Conservation (phyloP, 148 eudicot species). For the Camellia sinensis region DNA sequence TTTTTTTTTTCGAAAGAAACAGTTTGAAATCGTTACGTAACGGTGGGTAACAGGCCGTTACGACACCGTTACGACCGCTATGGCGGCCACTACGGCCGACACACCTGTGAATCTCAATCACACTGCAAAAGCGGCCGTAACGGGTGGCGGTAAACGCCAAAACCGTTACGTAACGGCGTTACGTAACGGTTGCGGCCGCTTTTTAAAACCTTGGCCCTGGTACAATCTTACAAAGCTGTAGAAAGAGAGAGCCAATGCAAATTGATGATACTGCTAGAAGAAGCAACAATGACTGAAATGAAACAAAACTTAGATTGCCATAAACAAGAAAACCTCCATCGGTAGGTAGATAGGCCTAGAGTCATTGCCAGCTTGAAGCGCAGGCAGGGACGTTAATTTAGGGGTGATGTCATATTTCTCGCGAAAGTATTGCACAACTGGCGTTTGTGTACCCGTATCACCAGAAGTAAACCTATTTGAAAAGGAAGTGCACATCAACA, state of each 20-base stretch:
- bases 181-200: no score
- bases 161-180: no score
- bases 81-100: no score
- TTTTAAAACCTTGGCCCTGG: neutral
- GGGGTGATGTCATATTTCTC: constrained; percentile 42
- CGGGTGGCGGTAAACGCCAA: no score
- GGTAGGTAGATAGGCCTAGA: constrained; percentile 58
- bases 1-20: no score
- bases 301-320: neutral
- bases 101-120: no score
- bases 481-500: neutral
- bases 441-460: constrained; percentile 20
- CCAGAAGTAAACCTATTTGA: constrained; percentile 48
- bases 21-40: no score
- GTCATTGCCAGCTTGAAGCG: constrained; percentile 55
- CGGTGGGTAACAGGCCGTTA: no score
- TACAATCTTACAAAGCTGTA: constrained; percentile 52
- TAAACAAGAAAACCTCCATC: constrained; percentile 61
- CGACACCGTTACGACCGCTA: no score
- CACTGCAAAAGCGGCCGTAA: no score
- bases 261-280: neutral
- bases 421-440: constrained; percentile 58
- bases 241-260: neutral
- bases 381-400: constrained; percentile 45
- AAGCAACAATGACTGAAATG: no score